Conservation (phyloP, 176 grass and related monocot species). For the Triticum urartu region DNA sequence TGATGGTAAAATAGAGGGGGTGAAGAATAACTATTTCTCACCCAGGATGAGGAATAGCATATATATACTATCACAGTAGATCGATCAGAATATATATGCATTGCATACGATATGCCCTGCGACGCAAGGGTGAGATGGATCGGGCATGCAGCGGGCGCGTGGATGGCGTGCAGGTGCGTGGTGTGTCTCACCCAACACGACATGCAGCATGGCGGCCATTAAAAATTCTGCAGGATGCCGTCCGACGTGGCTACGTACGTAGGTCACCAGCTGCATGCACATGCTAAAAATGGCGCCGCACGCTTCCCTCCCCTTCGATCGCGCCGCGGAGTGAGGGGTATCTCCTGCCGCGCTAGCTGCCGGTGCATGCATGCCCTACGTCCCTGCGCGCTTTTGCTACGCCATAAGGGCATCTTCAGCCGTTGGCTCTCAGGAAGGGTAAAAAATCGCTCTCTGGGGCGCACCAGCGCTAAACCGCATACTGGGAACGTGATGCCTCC, state of each 20-base stretch:
- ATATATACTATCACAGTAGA: no score
- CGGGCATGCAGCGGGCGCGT: background rate
- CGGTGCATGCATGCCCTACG: background rate
- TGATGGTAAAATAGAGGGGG: no score
- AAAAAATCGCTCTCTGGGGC: no score
- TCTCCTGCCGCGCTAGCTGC: background rate
- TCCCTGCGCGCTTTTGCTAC: background rate
- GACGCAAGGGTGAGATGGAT: no score
- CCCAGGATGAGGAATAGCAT: no score
- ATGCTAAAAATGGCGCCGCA: background rate
- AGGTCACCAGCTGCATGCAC: background rate
- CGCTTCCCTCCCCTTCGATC: background rate
- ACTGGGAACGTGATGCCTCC: no score
- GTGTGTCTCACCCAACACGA: background rate
- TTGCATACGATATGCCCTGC: no score
- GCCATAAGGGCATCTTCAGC: background rate
- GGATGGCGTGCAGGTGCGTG: background rate
- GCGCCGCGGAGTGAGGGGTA: background rate
- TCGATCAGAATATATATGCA: no score
- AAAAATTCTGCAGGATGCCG: background rate
- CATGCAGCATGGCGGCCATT: slow-evolving; percentile 29
- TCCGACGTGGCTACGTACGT: background rate
- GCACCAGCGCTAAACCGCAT: no score
- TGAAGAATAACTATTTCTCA: no score
- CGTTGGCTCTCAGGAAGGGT: no score